A percentile compares a stretch with the other conserved stretches of the same genome.
Conservation (phyloP, 495 filamentous ascomycete species). For the Penicillium parvum region DNA sequence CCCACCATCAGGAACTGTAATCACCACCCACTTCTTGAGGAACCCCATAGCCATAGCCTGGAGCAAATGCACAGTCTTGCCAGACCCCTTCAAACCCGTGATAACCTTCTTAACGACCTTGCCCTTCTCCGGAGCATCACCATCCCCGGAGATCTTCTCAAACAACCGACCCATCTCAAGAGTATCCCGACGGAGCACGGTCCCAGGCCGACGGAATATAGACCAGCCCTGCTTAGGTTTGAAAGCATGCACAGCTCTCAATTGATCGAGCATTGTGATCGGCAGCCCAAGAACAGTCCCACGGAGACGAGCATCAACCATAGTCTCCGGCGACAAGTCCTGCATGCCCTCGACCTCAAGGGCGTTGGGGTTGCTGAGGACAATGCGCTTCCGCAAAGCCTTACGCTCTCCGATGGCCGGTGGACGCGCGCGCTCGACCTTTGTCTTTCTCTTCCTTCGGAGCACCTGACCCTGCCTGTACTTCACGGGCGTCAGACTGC, state of each 20-base stretch:
- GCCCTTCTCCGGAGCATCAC: constrained; percentile 44
- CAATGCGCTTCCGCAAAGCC: constrained; percentile 77
- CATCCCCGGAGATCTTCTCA: constrained; percentile 39
- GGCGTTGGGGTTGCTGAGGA: constrained; percentile 91
- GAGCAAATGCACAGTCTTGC: constrained; percentile 81
- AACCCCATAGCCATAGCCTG: constrained; percentile 83
- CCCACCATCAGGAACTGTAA: constrained; percentile 88
- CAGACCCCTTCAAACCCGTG: constrained; percentile 66
- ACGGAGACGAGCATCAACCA: constrained; percentile 48
- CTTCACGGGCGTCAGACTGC: constrained; percentile 22
- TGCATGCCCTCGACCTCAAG: constrained; percentile 63
- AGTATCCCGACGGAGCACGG: constrained; percentile 69
- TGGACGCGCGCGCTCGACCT: constrained; percentile 37
- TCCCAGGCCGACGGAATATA: constrained; percentile 74
- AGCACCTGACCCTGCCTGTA: constrained; percentile 40
- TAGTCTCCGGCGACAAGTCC: constrained; percentile 52
- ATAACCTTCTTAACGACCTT: constrained; percentile 62
- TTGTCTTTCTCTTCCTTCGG: constrained; percentile 45
- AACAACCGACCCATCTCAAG: constrained; percentile 64
- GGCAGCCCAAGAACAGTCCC: constrained; percentile 68
- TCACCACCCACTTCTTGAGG: constrained; percentile 79
- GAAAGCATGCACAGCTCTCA: constrained; percentile 82
- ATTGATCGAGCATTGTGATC: constrained; percentile 64
- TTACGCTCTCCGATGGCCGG: constrained; percentile 77
- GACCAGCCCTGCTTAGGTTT: constrained; percentile 87